Evolutionary conservation across 768 basidiomycete genomes (phyloP).

Genomic region (Tephrocybe sp.): DNA sequence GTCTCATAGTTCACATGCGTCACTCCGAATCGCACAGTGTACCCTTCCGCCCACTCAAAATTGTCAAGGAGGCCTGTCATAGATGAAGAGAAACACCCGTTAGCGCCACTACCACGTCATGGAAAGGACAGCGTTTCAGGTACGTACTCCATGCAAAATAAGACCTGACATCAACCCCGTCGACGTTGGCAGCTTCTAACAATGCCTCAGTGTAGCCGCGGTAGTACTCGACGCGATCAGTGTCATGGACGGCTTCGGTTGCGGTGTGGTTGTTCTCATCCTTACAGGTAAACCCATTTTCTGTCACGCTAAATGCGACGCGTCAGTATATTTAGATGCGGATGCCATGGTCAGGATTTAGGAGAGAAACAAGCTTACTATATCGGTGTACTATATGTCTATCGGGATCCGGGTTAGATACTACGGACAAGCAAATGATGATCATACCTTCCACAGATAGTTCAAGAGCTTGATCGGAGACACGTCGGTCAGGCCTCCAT

Average conservation of each 20-base stretch:
- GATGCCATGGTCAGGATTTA: no score
- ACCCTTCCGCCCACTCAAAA: slow-evolving; percentile 75
- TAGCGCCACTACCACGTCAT: not conserved
- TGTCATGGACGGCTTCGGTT: slow-evolving; percentile 52
- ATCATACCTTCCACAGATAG: slow-evolving; percentile 61
- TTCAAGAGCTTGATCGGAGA: slow-evolving; percentile 44
- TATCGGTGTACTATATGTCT: slow-evolving; percentile 48
- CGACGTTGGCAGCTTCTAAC: slow-evolving; percentile 51
- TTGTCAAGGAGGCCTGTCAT: slow-evolving; percentile 60
- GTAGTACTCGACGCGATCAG: slow-evolving; percentile 65
- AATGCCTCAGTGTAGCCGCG: slow-evolving; percentile 52
- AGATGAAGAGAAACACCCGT: slow-evolving; percentile 1
- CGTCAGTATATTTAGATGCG: not conserved
- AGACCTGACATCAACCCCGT: slow-evolving; percentile 55
- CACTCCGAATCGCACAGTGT: slow-evolving; percentile 64
- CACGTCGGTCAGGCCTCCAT: not conserved
- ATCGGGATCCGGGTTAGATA: not conserved
- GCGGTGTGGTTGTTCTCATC: slow-evolving; percentile 48
- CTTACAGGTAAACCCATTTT: slow-evolving; percentile 70
- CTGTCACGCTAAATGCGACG: slow-evolving; percentile 51
- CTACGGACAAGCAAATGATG: not conserved
- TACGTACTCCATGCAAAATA: slow-evolving; percentile 70
- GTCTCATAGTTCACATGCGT: slow-evolving; percentile 70
- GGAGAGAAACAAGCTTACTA: slow-evolving; percentile 36
- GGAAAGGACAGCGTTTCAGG: not conserved